These are phyloP conservation scores for Allantophomopsis cytisporea DNA, from an alignment of 2,329 filamentous ascomycete genomes.

Conservation along the genomic window DNA sequence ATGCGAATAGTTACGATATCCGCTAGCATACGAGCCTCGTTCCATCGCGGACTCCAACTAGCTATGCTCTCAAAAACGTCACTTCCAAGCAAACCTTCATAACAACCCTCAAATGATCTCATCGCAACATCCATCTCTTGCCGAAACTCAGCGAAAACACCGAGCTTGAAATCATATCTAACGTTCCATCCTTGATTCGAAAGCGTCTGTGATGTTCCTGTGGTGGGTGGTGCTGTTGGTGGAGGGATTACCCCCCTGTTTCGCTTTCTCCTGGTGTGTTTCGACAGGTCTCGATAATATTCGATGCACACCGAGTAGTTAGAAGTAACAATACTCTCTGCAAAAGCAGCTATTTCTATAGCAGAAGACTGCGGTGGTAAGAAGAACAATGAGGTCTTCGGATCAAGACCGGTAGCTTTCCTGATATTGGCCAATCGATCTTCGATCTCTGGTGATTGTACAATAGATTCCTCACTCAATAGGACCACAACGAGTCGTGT, in stretches of 20 bases:
- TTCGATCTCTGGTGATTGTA: constrained; percentile 45
- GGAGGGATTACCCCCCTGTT: constrained; percentile 65
- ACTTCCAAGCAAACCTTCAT: constrained; percentile 67
- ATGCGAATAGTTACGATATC: constrained; percentile 72
- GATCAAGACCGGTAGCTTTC: constrained; percentile 65
- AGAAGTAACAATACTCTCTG: constrained; percentile 56
- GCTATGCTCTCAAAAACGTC: constrained; percentile 83
- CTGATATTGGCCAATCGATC: constrained; percentile 71
- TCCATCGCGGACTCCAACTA: constrained; percentile 81
- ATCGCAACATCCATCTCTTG: constrained; percentile 84
- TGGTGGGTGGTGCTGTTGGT: constrained; percentile 71
- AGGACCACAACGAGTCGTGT: constrained; percentile 66
- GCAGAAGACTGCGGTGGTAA: constrained; percentile 60
- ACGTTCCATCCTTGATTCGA: constrained; percentile 82
- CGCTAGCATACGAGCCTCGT: constrained; percentile 79
- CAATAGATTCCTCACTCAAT: constrained; percentile 54
- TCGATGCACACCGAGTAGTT: constrained; percentile 68
- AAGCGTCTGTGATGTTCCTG: constrained; percentile 74
- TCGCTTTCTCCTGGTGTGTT: constrained; percentile 80
- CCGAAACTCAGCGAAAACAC: constrained; percentile 80
- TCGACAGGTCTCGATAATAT: constrained; percentile 89
- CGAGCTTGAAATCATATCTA: constrained; percentile 89
- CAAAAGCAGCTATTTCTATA: constrained; percentile 60
- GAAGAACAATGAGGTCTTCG: constrained; percentile 70
- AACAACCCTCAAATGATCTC: constrained; percentile 75